These are phyloP conservation scores for Candida pseudofarinosa DNA, from an alignment of 805 yeast genomes.

Conservation along the genomic window DNA sequence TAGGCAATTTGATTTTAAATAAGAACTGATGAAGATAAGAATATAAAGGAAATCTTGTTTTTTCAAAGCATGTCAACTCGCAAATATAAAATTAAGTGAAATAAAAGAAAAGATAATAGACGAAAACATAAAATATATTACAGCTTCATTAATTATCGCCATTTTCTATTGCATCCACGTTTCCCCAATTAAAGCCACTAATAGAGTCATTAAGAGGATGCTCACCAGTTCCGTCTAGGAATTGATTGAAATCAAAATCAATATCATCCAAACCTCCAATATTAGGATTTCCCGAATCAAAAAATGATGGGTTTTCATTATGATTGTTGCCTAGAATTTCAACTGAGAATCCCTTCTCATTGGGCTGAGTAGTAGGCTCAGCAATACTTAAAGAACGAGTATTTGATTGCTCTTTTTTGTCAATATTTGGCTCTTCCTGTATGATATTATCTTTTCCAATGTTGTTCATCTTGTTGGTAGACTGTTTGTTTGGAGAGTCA, in stretches of 20 bases:
- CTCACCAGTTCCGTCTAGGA: slow-evolving; percentile 34
- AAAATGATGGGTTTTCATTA: slow-evolving; percentile 20
- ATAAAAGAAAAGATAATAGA: background rate
- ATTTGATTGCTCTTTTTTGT: slow-evolving; percentile 8
- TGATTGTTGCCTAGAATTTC: slow-evolving; percentile 26
- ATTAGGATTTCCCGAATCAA: slow-evolving; percentile 12
- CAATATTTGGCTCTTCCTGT: slow-evolving; percentile 21
- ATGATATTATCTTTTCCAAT: slow-evolving; percentile 22
- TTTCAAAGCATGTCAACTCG: background rate
- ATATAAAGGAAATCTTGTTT: background rate
- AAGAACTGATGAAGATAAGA: background rate
- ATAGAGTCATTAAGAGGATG: slow-evolving; percentile 30
- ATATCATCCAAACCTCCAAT: slow-evolving; percentile 36
- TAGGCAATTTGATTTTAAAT: background rate
- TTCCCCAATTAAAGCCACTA: slow-evolving; percentile 37
- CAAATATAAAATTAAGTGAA: background rate
- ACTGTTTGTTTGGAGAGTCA: slow-evolving; percentile 35
- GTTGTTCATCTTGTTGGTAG: slow-evolving; percentile 3
- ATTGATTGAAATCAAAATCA: slow-evolving; percentile 41
- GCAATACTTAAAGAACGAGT: slow-evolving; percentile 1
- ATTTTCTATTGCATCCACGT: slow-evolving; percentile 27
- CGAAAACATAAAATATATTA: background rate
- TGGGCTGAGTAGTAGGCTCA: slow-evolving; percentile 13
- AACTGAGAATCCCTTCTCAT: slow-evolving; percentile 32
- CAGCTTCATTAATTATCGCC: slow-evolving; percentile 7